Conservation (phyloP, 768 basidiomycete genomes). For the Panus rudis region DNA sequence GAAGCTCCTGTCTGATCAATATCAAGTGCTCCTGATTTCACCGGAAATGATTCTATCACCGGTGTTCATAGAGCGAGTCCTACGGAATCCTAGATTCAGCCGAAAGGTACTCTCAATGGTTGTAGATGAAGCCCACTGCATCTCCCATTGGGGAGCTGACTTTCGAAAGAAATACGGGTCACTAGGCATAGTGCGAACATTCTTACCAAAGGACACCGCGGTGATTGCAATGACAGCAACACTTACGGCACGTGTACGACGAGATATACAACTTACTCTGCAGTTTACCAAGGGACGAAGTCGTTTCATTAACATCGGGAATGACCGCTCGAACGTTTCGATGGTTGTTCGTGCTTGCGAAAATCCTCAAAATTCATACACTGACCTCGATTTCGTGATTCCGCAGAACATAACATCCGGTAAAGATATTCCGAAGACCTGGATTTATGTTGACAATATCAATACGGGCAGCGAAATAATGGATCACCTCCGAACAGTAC, state of each 20-base stretch:
- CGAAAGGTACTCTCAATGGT: slow-evolving; percentile 20
- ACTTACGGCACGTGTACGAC: slow-evolving; percentile 19
- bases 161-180: slow-evolving; percentile 28
- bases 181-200: slow-evolving; percentile 23
- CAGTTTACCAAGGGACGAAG: slow-evolving; percentile 17
- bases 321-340: slow-evolving; percentile 28
- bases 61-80: slow-evolving; percentile 20
- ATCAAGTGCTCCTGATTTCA: slow-evolving; percentile 28
- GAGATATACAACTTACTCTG: slow-evolving; percentile 23
- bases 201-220: slow-evolving; percentile 23
- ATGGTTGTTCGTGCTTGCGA: slow-evolving; percentile 27
- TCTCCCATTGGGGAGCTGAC: slow-evolving; percentile 30
- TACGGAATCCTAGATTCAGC: slow-evolving; percentile 18
- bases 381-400: slow-evolving; percentile 29
- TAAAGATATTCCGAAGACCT: slow-evolving; percentile 18
- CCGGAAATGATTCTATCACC: slow-evolving; percentile 27
- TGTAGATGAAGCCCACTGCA: slow-evolving; percentile 30
- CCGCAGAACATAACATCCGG: slow-evolving; percentile 2
- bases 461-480: slow-evolving; percentile 16
- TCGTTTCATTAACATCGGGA: slow-evolving; percentile 22
- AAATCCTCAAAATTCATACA: slow-evolving; percentile 24
- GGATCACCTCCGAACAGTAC: slow-evolving; percentile 17
- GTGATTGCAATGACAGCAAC: slow-evolving; percentile 31
- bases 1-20: slow-evolving; percentile 18
- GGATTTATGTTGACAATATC: slow-evolving; percentile 26